These are phyloP conservation scores for Talaromyces sp. DNA, from an alignment of 2,329 filamentous ascomycete species.

Conservation along the genomic window DNA sequence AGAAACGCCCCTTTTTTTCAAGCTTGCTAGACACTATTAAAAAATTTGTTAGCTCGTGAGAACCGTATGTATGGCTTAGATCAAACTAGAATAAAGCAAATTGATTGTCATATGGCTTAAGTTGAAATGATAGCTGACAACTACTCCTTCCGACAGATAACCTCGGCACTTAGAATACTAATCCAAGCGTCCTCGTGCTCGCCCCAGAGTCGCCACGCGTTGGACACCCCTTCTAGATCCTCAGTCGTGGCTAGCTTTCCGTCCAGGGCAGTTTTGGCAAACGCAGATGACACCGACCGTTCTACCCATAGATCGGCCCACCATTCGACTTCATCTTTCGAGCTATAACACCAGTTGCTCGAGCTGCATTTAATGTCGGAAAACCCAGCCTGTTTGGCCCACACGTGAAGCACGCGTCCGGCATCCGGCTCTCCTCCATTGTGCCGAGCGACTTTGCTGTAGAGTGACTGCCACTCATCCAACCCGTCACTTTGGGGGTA, in stretches of 20 bases:
- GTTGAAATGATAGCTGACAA: neutral
- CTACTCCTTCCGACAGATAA: conserved; percentile 10
- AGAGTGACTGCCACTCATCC: conserved; percentile 20
- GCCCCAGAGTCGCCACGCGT: conserved; percentile 7
- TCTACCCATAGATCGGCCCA: conserved; percentile 12
- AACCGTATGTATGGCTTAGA: no score
- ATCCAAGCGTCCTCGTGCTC: conserved; percentile 11
- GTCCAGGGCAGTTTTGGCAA: conserved; percentile 9
- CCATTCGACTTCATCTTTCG: conserved; percentile 10
- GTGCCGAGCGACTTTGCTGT: conserved; percentile 14
- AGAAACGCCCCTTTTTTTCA: no score
- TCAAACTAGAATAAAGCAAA: neutral
- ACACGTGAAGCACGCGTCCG: conserved; percentile 20
- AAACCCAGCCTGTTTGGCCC: conserved; percentile 23
- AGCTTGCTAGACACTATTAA: no score
- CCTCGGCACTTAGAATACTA: conserved; percentile 7
- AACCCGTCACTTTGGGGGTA: conserved; percentile 28
- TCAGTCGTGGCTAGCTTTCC: conserved; percentile 5
- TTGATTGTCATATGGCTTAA: neutral
- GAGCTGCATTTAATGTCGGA: conserved; percentile 15
- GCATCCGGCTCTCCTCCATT: conserved; percentile 15
- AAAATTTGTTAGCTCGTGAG: no score
- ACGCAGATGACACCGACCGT: conserved; percentile 2
- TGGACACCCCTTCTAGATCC: conserved; percentile 3
- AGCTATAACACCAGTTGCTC: conserved; percentile 13